Evolutionary conservation across 495 filamentous ascomycete genomes (phyloP), one percentile per base, ranked within the genome.

Genomic region (Penicillium parvum): DNA sequence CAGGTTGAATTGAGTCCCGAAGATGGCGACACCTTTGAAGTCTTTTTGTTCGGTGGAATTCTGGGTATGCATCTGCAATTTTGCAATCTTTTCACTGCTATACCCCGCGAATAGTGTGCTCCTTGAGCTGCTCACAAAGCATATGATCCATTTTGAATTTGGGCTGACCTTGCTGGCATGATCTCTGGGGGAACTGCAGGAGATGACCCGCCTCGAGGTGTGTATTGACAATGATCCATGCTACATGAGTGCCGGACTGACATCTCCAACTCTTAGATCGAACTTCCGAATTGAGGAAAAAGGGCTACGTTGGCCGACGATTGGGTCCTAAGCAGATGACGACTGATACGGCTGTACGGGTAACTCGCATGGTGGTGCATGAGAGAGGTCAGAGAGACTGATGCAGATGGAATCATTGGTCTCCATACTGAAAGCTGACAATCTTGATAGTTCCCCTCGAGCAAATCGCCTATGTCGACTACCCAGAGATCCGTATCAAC

Each of bases 291-390:
- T 71, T 98, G 35, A 81, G 92, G 17, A 88, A 86, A 59, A 94
- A 95, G 63, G 94, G 94, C 17, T 98, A 90, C 56, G 72, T 81
- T 49, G 90, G 91, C 32, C 83, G 92, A 40, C 78, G 90, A 46
- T 73, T 98, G 32, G 94, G 94, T 0, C 88, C 90, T 11, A 80
- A 90, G 52, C 92, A 98, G 65, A 97, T 98, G 92, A 97, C 92
- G 7, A 98, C 92, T 0, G 92, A 98, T 64, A 98, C 92, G 12
- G 92, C 92, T 1, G 92, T 95, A 23, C 75, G 92, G 45, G 92
- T 96, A 7, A 96, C 92, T 26, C 79, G 94, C 43, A 79, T 94
- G 59, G 84, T 97, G 11, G 77, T 90, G 7, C 84, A 95, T 48
- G 79, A 87, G 33, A 83, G 86, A 69, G 74, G 90, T 95, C 55